Evolutionary conservation across 2,329 filamentous ascomycete genomes (phyloP).

Genomic region (Fulvia fulva): DNA sequence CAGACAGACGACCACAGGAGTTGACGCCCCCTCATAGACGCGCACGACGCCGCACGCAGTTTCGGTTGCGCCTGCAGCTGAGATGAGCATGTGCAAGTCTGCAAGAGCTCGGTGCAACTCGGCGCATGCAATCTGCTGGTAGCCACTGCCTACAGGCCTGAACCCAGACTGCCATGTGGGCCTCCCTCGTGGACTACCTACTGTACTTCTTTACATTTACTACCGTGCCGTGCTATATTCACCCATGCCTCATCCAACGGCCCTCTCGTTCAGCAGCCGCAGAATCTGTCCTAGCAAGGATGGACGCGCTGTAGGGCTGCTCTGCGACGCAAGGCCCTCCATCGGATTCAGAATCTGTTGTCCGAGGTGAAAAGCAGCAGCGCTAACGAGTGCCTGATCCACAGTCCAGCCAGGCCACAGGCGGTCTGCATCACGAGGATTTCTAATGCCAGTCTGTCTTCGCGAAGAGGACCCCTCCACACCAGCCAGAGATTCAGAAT

Average conservation of each 20-base stretch:
- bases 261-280: neutral
- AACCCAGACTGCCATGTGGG: constrained; percentile 5
- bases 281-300: constrained; percentile 16
- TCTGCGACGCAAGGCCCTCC: constrained; percentile 18
- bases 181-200: constrained; percentile 2
- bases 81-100: constrained; percentile 9
- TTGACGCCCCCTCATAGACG: constrained; percentile 1
- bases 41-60: constrained; percentile 4
- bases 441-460: constrained; percentile 76
- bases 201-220: neutral
- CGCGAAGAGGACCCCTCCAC: constrained; percentile 86
- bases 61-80: constrained; percentile 8
- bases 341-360: constrained; percentile 49
- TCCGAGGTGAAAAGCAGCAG: constrained; percentile 86
- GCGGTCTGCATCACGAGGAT: constrained; percentile 73
- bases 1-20: constrained; percentile 6
- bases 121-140: constrained; percentile 4
- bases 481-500: constrained; percentile 95
- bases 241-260: constrained; percentile 1
- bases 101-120: constrained; percentile 3
- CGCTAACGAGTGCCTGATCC: constrained; percentile 80
- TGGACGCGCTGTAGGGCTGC: neutral
- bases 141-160: neutral
- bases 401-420: constrained; percentile 76
- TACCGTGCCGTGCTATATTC: neutral